phyloP scores from a whole-genome alignment of 495 filamentous ascomycete genomes.

The Xylaria palmicola region DNA sequence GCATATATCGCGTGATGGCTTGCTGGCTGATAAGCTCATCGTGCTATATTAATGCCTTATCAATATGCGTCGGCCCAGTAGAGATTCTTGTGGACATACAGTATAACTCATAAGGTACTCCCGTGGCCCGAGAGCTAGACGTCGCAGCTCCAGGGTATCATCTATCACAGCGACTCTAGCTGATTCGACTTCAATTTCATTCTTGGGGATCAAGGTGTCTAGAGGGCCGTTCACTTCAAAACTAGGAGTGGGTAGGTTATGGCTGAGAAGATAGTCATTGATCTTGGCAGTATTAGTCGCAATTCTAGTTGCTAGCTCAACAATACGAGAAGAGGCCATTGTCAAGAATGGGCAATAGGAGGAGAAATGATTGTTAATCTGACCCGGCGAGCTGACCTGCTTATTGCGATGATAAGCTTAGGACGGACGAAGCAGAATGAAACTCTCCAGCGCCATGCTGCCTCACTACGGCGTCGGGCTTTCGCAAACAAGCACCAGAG shows the following conservation, averaged over 20 bases:
- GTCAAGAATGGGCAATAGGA: no score
- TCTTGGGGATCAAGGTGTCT: background rate
- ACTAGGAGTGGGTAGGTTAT: conserved; percentile 12
- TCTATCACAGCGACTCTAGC: conserved; percentile 8
- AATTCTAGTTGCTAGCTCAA: conserved; percentile 14
- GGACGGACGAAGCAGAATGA: no score
- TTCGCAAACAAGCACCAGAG: no score
- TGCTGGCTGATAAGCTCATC: conserved; percentile 8
- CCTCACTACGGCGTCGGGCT: no score
- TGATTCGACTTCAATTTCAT: conserved; percentile 7
- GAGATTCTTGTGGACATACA: background rate
- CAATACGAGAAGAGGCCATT: no score
- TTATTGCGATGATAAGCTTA: no score
- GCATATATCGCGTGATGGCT: conserved; percentile 10
- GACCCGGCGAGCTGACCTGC: no score
- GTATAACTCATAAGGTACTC: conserved; percentile 6
- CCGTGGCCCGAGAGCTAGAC: conserved; percentile 19
- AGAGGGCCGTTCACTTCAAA: conserved; percentile 11
- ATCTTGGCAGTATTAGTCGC: conserved; percentile 19
- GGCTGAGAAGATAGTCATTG: conserved; percentile 4
- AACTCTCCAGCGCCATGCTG: no score
- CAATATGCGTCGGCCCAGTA: background rate
- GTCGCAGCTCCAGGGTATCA: conserved; percentile 15
- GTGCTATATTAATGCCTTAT: background rate
- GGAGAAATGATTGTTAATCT: no score